A percentile compares a stretch with the other conserved stretches of the same genome.
These are phyloP conservation scores for Kluyveromyces sp. DNA, from an alignment of 1,139 yeast genomes.

Conservation along the genomic window DNA sequence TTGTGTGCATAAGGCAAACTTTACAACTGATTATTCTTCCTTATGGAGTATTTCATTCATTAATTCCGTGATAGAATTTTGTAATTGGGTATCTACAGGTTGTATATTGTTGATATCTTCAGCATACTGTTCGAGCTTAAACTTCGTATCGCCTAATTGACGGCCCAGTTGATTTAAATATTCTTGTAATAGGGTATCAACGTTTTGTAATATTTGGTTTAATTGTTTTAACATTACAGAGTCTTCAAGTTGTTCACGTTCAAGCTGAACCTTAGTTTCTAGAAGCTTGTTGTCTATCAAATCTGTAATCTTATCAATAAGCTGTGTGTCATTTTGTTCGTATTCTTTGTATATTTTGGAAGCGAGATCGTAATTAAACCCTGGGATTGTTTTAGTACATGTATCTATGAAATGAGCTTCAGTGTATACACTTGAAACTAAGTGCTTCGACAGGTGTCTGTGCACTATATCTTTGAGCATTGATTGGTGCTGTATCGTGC, in stretches of 20 bases:
- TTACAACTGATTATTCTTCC: conserved; percentile 4
- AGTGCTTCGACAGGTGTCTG: not conserved
- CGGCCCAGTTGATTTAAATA: conserved; percentile 9
- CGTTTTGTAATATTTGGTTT: conserved; percentile 13
- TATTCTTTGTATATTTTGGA: conserved; percentile 1
- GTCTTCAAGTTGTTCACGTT: conserved; percentile 11
- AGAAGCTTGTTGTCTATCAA: not conserved
- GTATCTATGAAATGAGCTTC: conserved; percentile 1
- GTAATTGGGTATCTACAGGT: not conserved
- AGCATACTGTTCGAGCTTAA: conserved; percentile 5
- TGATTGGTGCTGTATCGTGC: not conserved
- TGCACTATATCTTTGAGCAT: conserved; percentile 1
- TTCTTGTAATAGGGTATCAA: conserved; percentile 13
- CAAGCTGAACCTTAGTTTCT: conserved; percentile 4
- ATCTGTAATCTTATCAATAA: not conserved
- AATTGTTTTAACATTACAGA: conserved; percentile 16
- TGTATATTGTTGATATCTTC: not conserved
- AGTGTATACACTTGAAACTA: conserved; percentile 3
- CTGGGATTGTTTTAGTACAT: not conserved
- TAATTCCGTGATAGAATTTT: not conserved
- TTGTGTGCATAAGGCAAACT: conserved; percentile 17
- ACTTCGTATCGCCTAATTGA: conserved; percentile 5
- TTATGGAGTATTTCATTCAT: conserved; percentile 5
- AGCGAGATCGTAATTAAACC: not conserved
- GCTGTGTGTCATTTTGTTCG: conserved; percentile 1